Evolutionary conservation across 1,139 yeast species (phyloP).

Genomic region (Suhomyces guaymorum): DNA sequence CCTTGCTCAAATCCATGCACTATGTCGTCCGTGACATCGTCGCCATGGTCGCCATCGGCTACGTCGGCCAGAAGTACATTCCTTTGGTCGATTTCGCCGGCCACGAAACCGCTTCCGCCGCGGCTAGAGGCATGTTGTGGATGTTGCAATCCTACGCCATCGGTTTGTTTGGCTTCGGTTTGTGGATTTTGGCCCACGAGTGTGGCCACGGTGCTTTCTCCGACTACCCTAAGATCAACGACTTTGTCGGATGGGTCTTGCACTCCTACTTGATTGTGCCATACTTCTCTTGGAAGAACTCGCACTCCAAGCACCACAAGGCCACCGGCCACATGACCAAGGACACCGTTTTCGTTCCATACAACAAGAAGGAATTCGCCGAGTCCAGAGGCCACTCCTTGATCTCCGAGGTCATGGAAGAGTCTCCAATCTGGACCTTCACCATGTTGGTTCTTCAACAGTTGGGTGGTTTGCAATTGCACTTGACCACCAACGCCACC

Average conservation of each 20-base stretch:
- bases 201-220: conserved; percentile 68
- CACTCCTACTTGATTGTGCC: conserved; percentile 62
- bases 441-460: conserved; percentile 50
- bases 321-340: conserved; percentile 62
- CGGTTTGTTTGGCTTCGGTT: conserved; percentile 54
- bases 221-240: conserved; percentile 56
- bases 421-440: conserved; percentile 55
- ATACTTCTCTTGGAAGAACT: conserved; percentile 62
- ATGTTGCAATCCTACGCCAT: conserved; percentile 43
- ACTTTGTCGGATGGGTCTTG: conserved; percentile 59
- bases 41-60: conserved; percentile 44
- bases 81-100: conserved; percentile 41
- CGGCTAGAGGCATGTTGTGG: conserved; percentile 60
- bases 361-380: conserved; percentile 45
- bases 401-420: conserved; percentile 52
- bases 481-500: conserved; percentile 52
- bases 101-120: conserved; percentile 33
- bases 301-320: conserved; percentile 64
- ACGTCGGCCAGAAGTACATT: conserved; percentile 48
- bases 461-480: conserved; percentile 52
- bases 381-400: conserved; percentile 26
- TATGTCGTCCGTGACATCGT: conserved; percentile 61
- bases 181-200: conserved; percentile 67
- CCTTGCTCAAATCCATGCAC: conserved; percentile 47
- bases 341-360: conserved; percentile 64